phyloP scores from a whole-genome alignment of 2,329 filamentous ascomycete genomes.

The Rhynchosporium graminicola region DNA sequence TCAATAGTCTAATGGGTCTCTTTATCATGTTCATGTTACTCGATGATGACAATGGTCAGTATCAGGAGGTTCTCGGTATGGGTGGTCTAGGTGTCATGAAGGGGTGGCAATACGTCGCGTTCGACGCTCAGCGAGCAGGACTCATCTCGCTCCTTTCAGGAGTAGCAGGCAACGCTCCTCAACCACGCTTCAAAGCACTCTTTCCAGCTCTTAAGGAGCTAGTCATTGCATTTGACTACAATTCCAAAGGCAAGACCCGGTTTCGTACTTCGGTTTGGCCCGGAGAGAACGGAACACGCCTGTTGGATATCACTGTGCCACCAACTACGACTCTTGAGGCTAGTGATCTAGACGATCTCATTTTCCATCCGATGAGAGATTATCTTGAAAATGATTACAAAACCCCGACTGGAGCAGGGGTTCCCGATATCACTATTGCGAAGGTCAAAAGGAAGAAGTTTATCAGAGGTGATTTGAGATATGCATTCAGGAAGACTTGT shows the following conservation, averaged over 20 bases:
- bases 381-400: slow-evolving; percentile 36
- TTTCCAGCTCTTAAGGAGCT: slow-evolving; percentile 36
- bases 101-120: slow-evolving; percentile 38
- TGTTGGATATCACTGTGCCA: slow-evolving; percentile 23
- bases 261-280: slow-evolving; percentile 39
- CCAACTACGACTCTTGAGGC: slow-evolving; percentile 16
- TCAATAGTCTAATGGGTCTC: slow-evolving; percentile 38
- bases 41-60: slow-evolving; percentile 33
- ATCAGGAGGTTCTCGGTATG: slow-evolving; percentile 20
- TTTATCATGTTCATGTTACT: slow-evolving; percentile 40
- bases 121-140: slow-evolving; percentile 38
- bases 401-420: slow-evolving; percentile 14
- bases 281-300: slow-evolving; percentile 35
- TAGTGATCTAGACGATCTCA: slow-evolving; percentile 23
- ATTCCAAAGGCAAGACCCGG: slow-evolving; percentile 34
- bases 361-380: slow-evolving; percentile 32
- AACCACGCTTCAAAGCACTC: slow-evolving; percentile 35
- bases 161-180: slow-evolving; percentile 31
- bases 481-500: slow-evolving; percentile 35
- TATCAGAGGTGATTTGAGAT: slow-evolving; percentile 36
- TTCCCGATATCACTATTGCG: slow-evolving; percentile 33
- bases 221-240: slow-evolving; percentile 38
- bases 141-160: slow-evolving; percentile 37
- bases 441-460: slow-evolving; percentile 38
- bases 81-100: slow-evolving; percentile 34